Evolutionary conservation across 306 rosid species (phyloP).

Genomic region (Cucumis melo): DNA sequence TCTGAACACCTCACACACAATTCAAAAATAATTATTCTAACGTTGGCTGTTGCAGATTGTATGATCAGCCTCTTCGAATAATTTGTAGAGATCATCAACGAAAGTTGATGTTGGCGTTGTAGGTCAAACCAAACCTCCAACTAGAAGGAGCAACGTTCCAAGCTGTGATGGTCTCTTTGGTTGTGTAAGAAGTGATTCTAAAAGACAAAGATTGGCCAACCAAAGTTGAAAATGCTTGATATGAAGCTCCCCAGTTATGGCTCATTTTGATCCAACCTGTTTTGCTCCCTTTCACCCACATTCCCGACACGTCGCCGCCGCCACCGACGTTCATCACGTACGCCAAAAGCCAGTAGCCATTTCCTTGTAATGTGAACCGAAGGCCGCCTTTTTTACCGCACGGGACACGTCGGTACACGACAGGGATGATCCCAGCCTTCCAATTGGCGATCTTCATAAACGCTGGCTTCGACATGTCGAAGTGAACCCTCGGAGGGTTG

Average conservation of each 20-base stretch:
- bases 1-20: neutral
- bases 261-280: slow-evolving; percentile 78
- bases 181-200: slow-evolving; percentile 57
- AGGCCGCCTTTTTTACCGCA: slow-evolving; percentile 47
- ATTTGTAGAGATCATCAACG: slow-evolving; percentile 1
- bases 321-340: slow-evolving; percentile 89
- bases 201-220: slow-evolving; percentile 71
- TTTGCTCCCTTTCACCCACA: slow-evolving; percentile 79
- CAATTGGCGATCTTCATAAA: slow-evolving; percentile 78
- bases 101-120: slow-evolving; percentile 43
- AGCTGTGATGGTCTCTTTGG: slow-evolving; percentile 40
- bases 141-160: slow-evolving; percentile 72
- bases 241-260: slow-evolving; percentile 97
- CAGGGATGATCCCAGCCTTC: slow-evolving; percentile 68
- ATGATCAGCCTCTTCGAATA: neutral
- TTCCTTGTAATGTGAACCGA: slow-evolving; percentile 64
- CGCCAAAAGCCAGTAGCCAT: slow-evolving; percentile 80
- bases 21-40: neutral
- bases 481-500: slow-evolving; percentile 76
- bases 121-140: slow-evolving; percentile 56
- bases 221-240: slow-evolving; percentile 68
- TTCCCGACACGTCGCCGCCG: slow-evolving; percentile 57
- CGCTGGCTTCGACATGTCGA: slow-evolving; percentile 90
- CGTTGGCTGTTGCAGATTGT: neutral
- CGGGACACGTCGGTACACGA: slow-evolving; percentile 68